Evolutionary conservation across 441 rosid species (phyloP), one percentile per base, ranked within the genome.

Genomic region (Arabidopsis lyrata): DNA sequence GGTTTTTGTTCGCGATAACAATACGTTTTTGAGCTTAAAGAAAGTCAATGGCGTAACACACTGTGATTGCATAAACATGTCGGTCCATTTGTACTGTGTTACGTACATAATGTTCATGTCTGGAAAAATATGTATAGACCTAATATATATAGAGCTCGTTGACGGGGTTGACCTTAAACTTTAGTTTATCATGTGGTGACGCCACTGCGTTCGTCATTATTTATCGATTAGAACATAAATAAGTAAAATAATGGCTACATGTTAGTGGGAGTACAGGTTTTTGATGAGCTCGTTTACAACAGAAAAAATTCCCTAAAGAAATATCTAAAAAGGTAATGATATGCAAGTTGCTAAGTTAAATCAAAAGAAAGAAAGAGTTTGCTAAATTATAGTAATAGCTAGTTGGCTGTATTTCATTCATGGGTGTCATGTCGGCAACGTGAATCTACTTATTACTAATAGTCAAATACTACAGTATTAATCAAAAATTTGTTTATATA

Each of bases 191-290:
- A 35, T 36, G 42, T 65, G 34, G 59, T 73, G 77, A 66, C 72
- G 66, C 16, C 72, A 73, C 13, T 65, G 72, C 73, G 62, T 67
- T 49, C 78, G 73, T 66, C 73, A 50, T 58, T 57, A 24, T 57
- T 65, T 24, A 38, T 47, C n/a, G n/a, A 6, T 6, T 57, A 42
- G 12, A 50, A 16, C 42, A 53, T 29, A 38, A 1, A 48, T 59
- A 59, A 16, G 3, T n/a, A 8, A 6, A 44, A 60, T 10, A 50
- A 24, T 39, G 22, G 5, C 60, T 12, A 20, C 31, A 9, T 5
- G 34, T 24, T 69, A 57, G 56, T 45, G 74, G 58, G 57, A 35
- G 27, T 32, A 70, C 16, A 49, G 6, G 31, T 55, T 63, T 41
- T 54, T 36, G 31, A 52, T 73, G 31, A 73, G 64, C 41, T 54